A percentile compares a stretch with the other conserved stretches of the same genome.
These are phyloP conservation scores for Scedosporium apiospermum DNA, from an alignment of 2,329 filamentous ascomycete species.

Conservation along the genomic window DNA sequence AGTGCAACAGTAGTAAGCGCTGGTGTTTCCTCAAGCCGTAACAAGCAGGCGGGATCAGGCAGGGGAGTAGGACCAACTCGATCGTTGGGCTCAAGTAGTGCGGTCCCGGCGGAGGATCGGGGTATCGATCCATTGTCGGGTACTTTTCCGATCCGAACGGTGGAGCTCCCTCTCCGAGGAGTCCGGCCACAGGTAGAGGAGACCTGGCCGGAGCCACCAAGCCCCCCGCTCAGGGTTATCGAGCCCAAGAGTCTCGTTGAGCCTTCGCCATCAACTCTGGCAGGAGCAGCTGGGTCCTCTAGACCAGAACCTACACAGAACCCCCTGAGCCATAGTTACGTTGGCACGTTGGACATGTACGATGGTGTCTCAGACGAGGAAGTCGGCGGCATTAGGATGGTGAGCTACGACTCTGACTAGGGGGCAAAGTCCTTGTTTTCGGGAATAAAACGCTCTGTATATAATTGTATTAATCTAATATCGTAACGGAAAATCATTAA, in stretches of 20 bases:
- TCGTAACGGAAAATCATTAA: not conserved
- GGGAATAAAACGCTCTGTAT: not conserved
- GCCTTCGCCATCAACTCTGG: not conserved
- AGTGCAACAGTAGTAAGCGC: too few species aligned
- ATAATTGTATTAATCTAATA: not conserved
- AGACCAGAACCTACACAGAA: not conserved
- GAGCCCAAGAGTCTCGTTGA: conserved; percentile 1
- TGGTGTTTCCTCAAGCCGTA: not conserved
- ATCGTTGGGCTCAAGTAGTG: too few species aligned
- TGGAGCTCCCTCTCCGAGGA: not conserved
- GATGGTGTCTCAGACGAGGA: conserved; percentile 3
- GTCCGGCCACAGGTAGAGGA: not conserved
- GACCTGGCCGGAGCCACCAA: not conserved
- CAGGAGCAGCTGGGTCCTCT: not conserved
- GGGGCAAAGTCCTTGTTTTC: not conserved
- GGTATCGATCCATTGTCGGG: not conserved
- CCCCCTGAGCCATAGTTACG: conserved; percentile 2
- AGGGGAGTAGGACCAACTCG: too few species aligned
- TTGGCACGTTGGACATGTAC: not conserved
- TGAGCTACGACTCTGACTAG: conserved; percentile 5
- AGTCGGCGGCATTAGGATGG: not conserved
- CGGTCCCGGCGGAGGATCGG: not conserved
- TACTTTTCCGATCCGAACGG: not conserved
- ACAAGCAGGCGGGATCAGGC: not conserved
- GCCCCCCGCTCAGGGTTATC: not conserved